phyloP scores from a whole-genome alignment of 208 protist genomes.

The Trypanosoma mega region DNA sequence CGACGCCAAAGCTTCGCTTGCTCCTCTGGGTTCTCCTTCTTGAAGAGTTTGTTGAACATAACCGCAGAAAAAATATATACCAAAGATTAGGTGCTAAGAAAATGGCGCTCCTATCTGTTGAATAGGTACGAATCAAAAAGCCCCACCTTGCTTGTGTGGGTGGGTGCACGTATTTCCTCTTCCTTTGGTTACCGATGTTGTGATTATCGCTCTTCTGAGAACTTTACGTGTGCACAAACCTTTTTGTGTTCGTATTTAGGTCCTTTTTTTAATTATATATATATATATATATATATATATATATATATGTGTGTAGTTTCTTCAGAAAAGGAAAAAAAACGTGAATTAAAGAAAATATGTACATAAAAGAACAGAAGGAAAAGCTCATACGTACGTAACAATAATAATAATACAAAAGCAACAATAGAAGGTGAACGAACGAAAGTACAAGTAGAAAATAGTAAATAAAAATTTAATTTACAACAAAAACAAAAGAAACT shows the following conservation, averaged over 20 bases:
- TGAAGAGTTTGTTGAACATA: constrained; percentile 68
- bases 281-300: not conserved
- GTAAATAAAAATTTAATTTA: too few relatives aligned
- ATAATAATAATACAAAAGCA: not conserved
- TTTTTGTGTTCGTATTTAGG: too few relatives aligned
- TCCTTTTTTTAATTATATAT: not conserved
- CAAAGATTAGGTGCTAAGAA: not conserved
- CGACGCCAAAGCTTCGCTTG: constrained; percentile 75
- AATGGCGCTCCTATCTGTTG: too few relatives aligned
- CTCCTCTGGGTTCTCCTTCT: constrained; percentile 65
- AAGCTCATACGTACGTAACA: not conserved
- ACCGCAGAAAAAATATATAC: not conserved
- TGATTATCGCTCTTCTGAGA: too few relatives aligned
- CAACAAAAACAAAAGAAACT: too few relatives aligned
- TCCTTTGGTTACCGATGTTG: too few relatives aligned
- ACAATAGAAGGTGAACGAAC: not conserved
- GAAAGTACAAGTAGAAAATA: not conserved
- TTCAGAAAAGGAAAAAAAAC: constrained; percentile 2
- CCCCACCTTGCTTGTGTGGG: too few relatives aligned
- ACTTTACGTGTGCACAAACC: too few relatives aligned
- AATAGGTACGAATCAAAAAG: too few relatives aligned
- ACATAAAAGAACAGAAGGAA: not conserved
- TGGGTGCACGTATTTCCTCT: too few relatives aligned
- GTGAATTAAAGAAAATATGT: constrained; percentile 5
- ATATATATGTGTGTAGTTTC: not conserved